Base-by-base conservation (phyloP, 2,329 filamentous ascomycete species). In the Apiospora hydei region DNA sequence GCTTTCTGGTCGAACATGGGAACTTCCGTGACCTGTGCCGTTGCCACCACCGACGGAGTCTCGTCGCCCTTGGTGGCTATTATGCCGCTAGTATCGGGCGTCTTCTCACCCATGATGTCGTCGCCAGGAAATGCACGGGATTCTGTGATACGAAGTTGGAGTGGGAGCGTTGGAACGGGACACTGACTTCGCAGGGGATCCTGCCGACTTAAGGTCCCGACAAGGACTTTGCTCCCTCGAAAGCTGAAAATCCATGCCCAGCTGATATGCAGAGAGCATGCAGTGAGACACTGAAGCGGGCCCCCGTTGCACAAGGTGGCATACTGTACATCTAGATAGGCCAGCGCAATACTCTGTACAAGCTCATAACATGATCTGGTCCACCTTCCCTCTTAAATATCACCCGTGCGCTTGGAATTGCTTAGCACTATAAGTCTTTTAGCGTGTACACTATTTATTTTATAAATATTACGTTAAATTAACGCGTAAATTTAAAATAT, bases 1-100 rank as follows among this genome's bases (percentile, higher is more conserved):
- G 81, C 81, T 38, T 77, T 76, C 47, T 68, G 69, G 72, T 82
- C 80, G n/a, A 78, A 82, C 57, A 77, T 74, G 24, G 69, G 73
- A 18, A 43, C 7, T 49, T 76, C 73, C 6, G 67, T 34, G n/a
- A 70, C 47, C 14, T 47, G 38, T 21, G 57, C 18, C 26, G 71
- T 70, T 21, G 41, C 18, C 21, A 8, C 64, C 1, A 43, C 21
- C 1, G 57, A 70, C 1, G 53, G 24, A 3, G 34, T 34, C 44
- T 71, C 69, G 16, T 57, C 68, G 16, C 16, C 57, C 38, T 71
- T 68, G 26, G 69, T 70, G 18, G 30, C n/a, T 6, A 7, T 13
- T 18, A 41, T 41, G 34, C 34, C 8, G 18, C 34, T n/a, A 10
- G 30, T 4, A 14, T 41, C 1, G 5, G 11, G 57, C 5, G 57